Conservation (phyloP, 1,284 basidiomycete genomes). For the Ustilago crameri region DNA sequence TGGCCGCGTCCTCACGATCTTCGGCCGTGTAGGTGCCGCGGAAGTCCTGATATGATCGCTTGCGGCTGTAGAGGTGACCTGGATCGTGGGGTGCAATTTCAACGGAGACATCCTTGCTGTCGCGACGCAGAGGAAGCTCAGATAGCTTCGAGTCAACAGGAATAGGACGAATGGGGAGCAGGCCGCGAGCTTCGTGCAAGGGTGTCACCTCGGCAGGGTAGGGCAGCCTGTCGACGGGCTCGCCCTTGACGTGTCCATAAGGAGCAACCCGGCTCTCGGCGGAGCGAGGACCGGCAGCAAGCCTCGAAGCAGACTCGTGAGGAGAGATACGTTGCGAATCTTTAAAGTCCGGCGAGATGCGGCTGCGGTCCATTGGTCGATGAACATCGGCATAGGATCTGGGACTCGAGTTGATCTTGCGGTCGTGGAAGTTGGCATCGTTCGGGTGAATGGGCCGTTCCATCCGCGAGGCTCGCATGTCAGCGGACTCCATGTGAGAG, state of each 20-base stretch:
- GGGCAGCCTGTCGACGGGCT: conserved; percentile 14
- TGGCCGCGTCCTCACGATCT: conserved; percentile 9
- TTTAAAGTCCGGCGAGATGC: conserved; percentile 17
- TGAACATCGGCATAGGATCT: conserved; percentile 12
- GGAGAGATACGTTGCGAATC: conserved; percentile 7
- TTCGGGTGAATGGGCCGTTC: conserved; percentile 5
- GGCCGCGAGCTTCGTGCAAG: conserved; percentile 39
- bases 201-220: conserved; percentile 40
- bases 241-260: conserved; percentile 15
- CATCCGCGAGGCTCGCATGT: conserved; percentile 12
- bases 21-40: conserved; percentile 10
- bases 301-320: conserved; percentile 14
- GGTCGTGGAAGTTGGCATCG: conserved; percentile 11
- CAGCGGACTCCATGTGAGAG: conserved; percentile 13
- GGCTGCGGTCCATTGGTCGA: conserved; percentile 9
- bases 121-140: conserved; percentile 18
- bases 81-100: conserved; percentile 6
- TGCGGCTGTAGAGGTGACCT: conserved; percentile 24
- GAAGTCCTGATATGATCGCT: conserved; percentile 42
- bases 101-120: conserved; percentile 5
- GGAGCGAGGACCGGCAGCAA: background rate
- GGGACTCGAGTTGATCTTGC: conserved; percentile 8
- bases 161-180: conserved; percentile 49
- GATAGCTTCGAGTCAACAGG: conserved; percentile 38
- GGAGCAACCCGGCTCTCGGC: conserved; percentile 9